These are phyloP conservation scores for Diversispora epigaea DNA, from an alignment of 192 early-diverging fungal genomes.

Conservation along the genomic window DNA sequence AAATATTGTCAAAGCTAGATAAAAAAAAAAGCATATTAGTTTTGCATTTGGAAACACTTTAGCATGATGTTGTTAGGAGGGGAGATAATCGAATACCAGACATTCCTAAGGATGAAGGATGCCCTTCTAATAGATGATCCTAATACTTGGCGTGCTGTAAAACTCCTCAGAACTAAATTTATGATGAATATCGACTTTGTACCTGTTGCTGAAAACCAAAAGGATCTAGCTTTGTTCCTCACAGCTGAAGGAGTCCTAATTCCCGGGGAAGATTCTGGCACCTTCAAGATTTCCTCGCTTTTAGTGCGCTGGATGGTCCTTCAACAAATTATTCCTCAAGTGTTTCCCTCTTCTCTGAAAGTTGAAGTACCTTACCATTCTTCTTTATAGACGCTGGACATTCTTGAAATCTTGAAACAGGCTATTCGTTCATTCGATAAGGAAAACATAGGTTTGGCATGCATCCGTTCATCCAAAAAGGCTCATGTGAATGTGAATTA, in stretches of 20 bases:
- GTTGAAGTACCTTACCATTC: slow-evolving; percentile 18
- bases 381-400: slow-evolving; percentile 12
- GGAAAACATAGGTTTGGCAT: slow-evolving; percentile 9
- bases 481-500: slow-evolving; percentile 24
- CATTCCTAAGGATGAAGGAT: slow-evolving; percentile 31
- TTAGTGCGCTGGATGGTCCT: slow-evolving; percentile 30
- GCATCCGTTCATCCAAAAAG: slow-evolving; percentile 5
- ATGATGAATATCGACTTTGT: slow-evolving; percentile 13
- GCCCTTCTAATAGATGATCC: slow-evolving; percentile 21
- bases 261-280: slow-evolving; percentile 26
- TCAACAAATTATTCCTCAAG: slow-evolving; percentile 8
- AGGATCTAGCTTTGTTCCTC: slow-evolving; percentile 32
- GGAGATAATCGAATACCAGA: slow-evolving; percentile 28
- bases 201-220: slow-evolving; percentile 17
- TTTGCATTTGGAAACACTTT: slow-evolving; percentile 27
- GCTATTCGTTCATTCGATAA: slow-evolving; percentile 20
- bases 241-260: slow-evolving; percentile 28
- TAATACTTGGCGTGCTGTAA: slow-evolving; percentile 14
- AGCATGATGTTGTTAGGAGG: not conserved
- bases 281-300: slow-evolving; percentile 32
- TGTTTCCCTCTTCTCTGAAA: slow-evolving; percentile 16
- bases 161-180: slow-evolving; percentile 11
- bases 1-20: not conserved
- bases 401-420: slow-evolving; percentile 13
- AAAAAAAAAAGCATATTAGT: not conserved